Evolutionary conservation across 768 basidiomycete genomes (phyloP), one percentile per base, ranked within the genome.

Genomic region (Cystobasidium ongulense): DNA sequence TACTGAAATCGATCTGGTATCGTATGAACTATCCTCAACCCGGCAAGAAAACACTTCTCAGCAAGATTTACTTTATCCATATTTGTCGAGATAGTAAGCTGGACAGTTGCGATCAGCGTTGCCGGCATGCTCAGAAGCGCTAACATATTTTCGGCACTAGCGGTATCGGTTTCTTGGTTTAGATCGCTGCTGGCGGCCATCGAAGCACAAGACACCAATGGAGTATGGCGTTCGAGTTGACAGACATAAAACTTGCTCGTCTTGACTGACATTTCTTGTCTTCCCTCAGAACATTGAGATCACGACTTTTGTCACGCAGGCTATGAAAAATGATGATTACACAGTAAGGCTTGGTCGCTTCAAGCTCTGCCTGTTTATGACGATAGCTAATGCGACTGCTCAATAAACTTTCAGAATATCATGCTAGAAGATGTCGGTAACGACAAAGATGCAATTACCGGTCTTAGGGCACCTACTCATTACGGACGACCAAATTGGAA

Each of bases 181-280:
- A 91, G 94, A 82, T 91, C 90, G 7, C 86, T 97, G 35, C 84
- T 97, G 74, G 87, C 90, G 77, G 93, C 94, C 25, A 90, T 95
- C 76, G 93, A 96, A 81, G 91, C 91, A 76, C 91, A 96, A 80
- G 94, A 97, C 79, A 85, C 85, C 11, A 86, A 87, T 80, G 88
- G 89, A 80, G 77, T 77, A 18, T 7, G 70, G n/a, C n/a, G n/a
- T n/a, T 41, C 18, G 8, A 18, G 0, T 7, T 7, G 2, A 4
- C 23, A 46, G 13, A n/a, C 43, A 46, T 46, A 13, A 13, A n/a
- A 13, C 43, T 46, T 13, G 43, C 43, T 46, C 13, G 43, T 13
- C n/a, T 46, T 13, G 13, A 46, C 43, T n/a, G 43, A n/a, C 13
- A 46, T 46, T n/a, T 46, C 43, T 13, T 13, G 43, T 46, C n/a